These are phyloP conservation scores for Anthracocystis setariae DNA, from an alignment of 1,284 basidiomycete species.

Conservation along the genomic window DNA sequence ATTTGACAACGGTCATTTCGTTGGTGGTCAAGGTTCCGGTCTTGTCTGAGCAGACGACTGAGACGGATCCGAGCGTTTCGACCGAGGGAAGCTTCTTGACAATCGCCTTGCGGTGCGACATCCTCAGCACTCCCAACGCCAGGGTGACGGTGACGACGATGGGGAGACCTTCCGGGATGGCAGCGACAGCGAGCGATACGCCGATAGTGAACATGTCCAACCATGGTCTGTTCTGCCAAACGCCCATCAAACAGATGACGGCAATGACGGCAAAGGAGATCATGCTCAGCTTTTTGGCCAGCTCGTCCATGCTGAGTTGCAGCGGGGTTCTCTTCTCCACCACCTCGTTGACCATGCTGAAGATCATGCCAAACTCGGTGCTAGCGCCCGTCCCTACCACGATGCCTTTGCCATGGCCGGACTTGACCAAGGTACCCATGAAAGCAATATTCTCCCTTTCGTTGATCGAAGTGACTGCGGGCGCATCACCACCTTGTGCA, in stretches of 20 bases:
- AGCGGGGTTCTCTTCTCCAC: conserved; percentile 92
- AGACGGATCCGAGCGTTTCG: conserved; percentile 91
- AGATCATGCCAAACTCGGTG: conserved; percentile 95
- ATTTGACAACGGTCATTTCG: conserved; percentile 90
- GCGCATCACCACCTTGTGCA: neutral
- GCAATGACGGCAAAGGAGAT: conserved; percentile 93
- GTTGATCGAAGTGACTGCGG: conserved; percentile 72
- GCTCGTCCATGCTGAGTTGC: conserved; percentile 94
- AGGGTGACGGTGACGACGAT: conserved; percentile 98
- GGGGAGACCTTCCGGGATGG: conserved; percentile 94
- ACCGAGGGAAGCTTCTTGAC: conserved; percentile 96
- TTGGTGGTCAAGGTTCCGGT: conserved; percentile 96
- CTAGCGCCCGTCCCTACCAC: conserved; percentile 88
- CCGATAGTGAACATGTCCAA: conserved; percentile 99
- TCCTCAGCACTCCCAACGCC: conserved; percentile 89
- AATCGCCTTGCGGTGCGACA: conserved; percentile 93
- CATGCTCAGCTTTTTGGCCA: conserved; percentile 89
- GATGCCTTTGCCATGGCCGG: conserved; percentile 84
- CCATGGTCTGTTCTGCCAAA: conserved; percentile 87
- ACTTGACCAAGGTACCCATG: conserved; percentile 96
- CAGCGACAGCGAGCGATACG: conserved; percentile 94
- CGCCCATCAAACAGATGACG: conserved; percentile 88
- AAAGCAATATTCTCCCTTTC: conserved; percentile 90
- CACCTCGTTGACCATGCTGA: conserved; percentile 97
- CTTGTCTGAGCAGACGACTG: conserved; percentile 97